Evolutionary conservation across 805 yeast species (phyloP), one percentile per base, ranked within the genome.

Genomic region (Metschnikowia baotianmanensis): DNA sequence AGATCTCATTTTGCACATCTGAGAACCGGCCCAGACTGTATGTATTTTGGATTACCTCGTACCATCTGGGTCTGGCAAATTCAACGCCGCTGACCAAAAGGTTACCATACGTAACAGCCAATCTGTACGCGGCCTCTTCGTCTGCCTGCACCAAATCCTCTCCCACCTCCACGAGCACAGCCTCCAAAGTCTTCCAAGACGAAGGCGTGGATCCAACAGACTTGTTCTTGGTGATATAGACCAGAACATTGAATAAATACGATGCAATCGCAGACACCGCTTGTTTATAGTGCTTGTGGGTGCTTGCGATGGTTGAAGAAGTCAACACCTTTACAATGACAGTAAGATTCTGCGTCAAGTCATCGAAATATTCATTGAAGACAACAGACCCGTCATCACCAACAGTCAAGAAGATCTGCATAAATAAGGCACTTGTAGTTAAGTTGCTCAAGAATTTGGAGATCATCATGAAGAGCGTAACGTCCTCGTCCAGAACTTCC

Each of bases 391-490:
- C 61, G 22, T 53, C 54, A 2, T 61, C 67, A 23, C 47, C 53
- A 7, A 62, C 58, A 5, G 65, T 65, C 40, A 65, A 53, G 43
- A 55, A 69, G 28, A 69, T 50, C 38, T 69, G 74, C 6, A 63
- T 50, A 45, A 69, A 69, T 19, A 69, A 55, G 1, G 62, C 54
- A 26, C 60, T 61, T 16, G 56, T 60, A 22, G 63, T 50, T 37
- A 69, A 51, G 45, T 69, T 69, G 49, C 55, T 61, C 42, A 69
- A 48, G 11, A 60, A 56, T 47, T 65, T 67, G 31, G 61, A 40
- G n/a, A 66, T 42, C 67, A 69, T 62, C 72, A 69, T 67, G 31
- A 64, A 53, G 18, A 64, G 46, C 1, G 71, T 57, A 26, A 57
- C 40, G 6, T 41, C 48, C 11, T 47, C 55, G 12, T 50, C 52